Base-by-base conservation (phyloP, 495 filamentous ascomycete genomes). In the Podospora pseudoanserina region DNA sequence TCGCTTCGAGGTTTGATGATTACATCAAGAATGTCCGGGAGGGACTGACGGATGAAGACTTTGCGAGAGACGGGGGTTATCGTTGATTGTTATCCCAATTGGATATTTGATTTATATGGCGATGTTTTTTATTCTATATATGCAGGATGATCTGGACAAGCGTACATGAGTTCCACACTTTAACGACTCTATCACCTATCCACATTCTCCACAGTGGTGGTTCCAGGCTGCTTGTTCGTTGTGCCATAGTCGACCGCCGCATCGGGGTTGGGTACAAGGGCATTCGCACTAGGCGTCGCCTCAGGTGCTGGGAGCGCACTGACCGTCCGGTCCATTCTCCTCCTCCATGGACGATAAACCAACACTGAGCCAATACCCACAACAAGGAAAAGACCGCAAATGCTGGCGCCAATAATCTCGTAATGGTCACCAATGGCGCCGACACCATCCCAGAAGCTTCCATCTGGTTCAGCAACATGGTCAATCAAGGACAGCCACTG, bases 371-470 rank as follows among this genome's bases (percentile, higher is more conserved):
- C 74, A 0, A 84, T 75, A 0, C 94, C 94, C 56, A 91, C 89
- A 0, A 96, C 71, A 7, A 97, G 76, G 71, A 98, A 98, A 0
- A 90, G 82, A 3, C 88, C 92, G 70, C 92, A 96, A 20, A 98
- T 97, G 7, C 81, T 83, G 11, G 90, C 94, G 53, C 93, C 94
- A 56, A 97, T 90, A 59, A 93, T 86, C 77, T 97, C 93, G 72
- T 91, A 97, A 75, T 92, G 85, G 68, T 97, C 91, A 0, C 91
- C 87, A 5, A 90, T 88, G 13, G 80, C 85, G 60, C 85, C 81
- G 0, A 97, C 90, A 3, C 93, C 93, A 63, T 94, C 89, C 94
- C 94, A 97, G 77, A 97, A 97, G 23, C 72, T 78, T 0, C 92
- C 93, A 19, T 82, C 82, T 1, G 92, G 91, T 65, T 89, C 81